Evolutionary conservation across 2,329 filamentous ascomycete species (phyloP).

Genomic region (Sporothrix protearum): DNA sequence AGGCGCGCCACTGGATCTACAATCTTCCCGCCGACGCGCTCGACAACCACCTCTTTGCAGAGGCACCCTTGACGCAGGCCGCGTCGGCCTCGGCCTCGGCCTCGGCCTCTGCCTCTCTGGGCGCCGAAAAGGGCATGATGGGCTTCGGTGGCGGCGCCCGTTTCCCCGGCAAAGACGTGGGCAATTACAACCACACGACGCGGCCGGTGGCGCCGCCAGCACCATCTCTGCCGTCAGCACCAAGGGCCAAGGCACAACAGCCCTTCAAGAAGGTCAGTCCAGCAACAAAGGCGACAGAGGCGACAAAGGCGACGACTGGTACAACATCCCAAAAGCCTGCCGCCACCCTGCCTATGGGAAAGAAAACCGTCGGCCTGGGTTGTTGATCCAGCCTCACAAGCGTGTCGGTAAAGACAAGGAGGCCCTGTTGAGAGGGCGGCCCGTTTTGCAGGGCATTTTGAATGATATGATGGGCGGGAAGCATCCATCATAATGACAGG

Average conservation of each 20-base stretch:
- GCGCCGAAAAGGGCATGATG: neutral
- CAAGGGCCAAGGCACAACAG: neutral
- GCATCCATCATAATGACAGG: neutral
- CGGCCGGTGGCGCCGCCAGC: neutral
- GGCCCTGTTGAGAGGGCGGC: slow-evolving; percentile 61
- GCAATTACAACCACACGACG: neutral
- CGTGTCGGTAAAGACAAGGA: slow-evolving; percentile 57
- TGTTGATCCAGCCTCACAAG: slow-evolving; percentile 45
- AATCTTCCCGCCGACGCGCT: slow-evolving; percentile 64
- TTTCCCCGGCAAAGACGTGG: neutral
- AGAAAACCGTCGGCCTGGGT: slow-evolving; percentile 40
- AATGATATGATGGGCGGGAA: slow-evolving; percentile 57
- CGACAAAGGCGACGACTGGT: neutral
- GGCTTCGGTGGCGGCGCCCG: neutral
- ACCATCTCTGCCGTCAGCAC: neutral
- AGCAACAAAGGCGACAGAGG: neutral
- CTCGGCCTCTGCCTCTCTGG: slow-evolving; percentile 17
- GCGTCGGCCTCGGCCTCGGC: slow-evolving; percentile 16
- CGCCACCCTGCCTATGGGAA: neutral
- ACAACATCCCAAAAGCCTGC: neutral
- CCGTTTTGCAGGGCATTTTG: slow-evolving; percentile 71
- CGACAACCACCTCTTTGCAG: slow-evolving; percentile 65
- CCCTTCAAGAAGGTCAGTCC: neutral
- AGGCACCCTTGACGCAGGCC: slow-evolving; percentile 35
- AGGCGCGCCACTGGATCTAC: slow-evolving; percentile 73